phyloP scores from a whole-genome alignment of 2,329 filamentous ascomycete genomes.

The Aspergillus terreus region DNA sequence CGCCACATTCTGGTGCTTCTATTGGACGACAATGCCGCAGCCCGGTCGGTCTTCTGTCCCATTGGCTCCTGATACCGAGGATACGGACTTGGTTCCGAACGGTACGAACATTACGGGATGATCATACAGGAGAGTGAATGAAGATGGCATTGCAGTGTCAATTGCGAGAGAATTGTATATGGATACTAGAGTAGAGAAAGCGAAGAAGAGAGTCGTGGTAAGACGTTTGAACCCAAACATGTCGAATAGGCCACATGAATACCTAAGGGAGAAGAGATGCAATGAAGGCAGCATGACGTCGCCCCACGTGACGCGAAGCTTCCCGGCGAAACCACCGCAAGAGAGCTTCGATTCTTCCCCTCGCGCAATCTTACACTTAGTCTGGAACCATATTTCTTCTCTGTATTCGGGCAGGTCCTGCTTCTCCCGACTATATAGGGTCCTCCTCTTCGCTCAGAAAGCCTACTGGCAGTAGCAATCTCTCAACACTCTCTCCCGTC shows the following conservation, averaged over 20 bases:
- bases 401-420: neutral
- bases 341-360: neutral
- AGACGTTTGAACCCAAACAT: too few relatives aligned
- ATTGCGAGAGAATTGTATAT: neutral
- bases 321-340: constrained; percentile 5
- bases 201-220: too few relatives aligned
- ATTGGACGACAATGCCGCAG: neutral
- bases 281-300: constrained; percentile 9
- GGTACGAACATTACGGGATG: constrained; percentile 1
- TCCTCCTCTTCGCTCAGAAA: neutral
- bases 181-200: neutral
- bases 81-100: constrained; percentile 1
- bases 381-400: too few relatives aligned
- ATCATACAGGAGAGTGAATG: neutral
- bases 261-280: neutral
- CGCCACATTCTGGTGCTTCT: neutral
- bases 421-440: neutral
- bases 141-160: neutral
- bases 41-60: neutral
- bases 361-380: too few relatives aligned
- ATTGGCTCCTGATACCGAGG: constrained; percentile 6
- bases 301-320: constrained; percentile 15
- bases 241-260: neutral
- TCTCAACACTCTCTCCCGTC: constrained; percentile 7
- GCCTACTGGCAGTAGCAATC: constrained; percentile 3